These are phyloP conservation scores for Suhomyces kunorum DNA, from an alignment of 1,139 yeast genomes.

Conservation along the genomic window DNA sequence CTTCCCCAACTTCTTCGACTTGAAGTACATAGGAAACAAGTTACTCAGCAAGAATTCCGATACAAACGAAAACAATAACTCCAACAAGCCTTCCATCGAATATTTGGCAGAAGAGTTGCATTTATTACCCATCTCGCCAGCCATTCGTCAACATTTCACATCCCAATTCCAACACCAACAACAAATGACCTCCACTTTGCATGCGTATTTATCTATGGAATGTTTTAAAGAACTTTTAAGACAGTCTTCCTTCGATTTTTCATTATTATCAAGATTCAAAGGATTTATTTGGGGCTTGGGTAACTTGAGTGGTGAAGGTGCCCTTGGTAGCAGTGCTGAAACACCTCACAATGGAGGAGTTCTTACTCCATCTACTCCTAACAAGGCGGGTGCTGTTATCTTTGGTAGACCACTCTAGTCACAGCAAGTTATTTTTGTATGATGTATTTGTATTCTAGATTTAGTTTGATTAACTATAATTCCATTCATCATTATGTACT, in stretches of 20 bases:
- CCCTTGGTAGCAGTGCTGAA: constrained; percentile 14
- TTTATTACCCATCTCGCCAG: constrained; percentile 52
- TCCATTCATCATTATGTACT: constrained; percentile 1
- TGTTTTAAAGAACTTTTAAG: constrained; percentile 58
- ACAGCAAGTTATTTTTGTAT: constrained; percentile 2
- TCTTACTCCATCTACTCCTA: constrained; percentile 28
- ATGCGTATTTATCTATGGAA: constrained; percentile 58
- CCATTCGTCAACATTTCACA: constrained; percentile 48
- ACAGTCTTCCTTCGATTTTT: constrained; percentile 42
- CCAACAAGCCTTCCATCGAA: constrained; percentile 49
- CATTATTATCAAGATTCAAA: constrained; percentile 36
- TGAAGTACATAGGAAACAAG: constrained; percentile 72
- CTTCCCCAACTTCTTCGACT: constrained; percentile 83
- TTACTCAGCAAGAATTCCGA: constrained; percentile 32
- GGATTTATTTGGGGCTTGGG: constrained; percentile 60
- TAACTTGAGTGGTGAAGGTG: constrained; percentile 23
- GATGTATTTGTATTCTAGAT: constrained; percentile 11
- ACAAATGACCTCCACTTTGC: constrained; percentile 49
- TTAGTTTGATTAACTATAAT: constrained; percentile 6
- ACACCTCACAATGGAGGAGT: constrained; percentile 21
- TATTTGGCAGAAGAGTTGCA: constrained; percentile 61
- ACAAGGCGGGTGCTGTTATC: constrained; percentile 31
- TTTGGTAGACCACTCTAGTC: constrained; percentile 36
- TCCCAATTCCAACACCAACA: constrained; percentile 38
- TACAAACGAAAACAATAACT: constrained; percentile 20